These are phyloP conservation scores for Boletus subcaerulescens DNA, from an alignment of 768 basidiomycete species.

Conservation along the genomic window DNA sequence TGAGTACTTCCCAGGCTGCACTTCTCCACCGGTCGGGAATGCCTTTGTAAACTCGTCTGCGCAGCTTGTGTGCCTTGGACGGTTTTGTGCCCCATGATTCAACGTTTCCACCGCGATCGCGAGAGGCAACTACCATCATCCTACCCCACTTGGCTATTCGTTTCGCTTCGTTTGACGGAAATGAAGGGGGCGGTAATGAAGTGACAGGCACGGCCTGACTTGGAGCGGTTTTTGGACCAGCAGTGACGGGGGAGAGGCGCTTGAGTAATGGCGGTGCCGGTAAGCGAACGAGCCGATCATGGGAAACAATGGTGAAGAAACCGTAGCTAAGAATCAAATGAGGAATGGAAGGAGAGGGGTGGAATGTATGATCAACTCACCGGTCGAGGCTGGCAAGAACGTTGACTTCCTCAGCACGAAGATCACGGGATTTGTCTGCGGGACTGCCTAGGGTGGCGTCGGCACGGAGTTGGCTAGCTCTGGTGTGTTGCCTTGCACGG, in stretches of 20 bases:
- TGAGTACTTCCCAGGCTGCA: conserved; percentile 87
- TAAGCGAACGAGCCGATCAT: conserved; percentile 80
- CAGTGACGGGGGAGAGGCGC: conserved; percentile 45
- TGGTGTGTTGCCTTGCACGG: conserved; percentile 60
- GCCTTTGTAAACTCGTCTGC: conserved; percentile 86
- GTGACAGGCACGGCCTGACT: conserved; percentile 45
- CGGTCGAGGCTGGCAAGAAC: conserved; percentile 80
- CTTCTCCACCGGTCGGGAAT: conserved; percentile 94
- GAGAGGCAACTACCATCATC: conserved; percentile 71
- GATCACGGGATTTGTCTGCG: conserved; percentile 60
- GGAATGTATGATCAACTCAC: conserved; percentile 42
- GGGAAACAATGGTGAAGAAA: conserved; percentile 77
- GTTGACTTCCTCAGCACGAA: conserved; percentile 70
- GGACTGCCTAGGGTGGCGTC: conserved; percentile 54
- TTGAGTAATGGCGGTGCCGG: conserved; percentile 60
- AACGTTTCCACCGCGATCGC: conserved; percentile 77
- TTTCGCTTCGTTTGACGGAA: conserved; percentile 57
- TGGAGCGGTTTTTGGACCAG: conserved; percentile 45
- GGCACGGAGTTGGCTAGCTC: conserved; percentile 58
- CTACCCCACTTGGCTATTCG: conserved; percentile 93
- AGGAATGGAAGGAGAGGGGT: conserved; percentile 6
- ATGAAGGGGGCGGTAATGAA: conserved; percentile 46
- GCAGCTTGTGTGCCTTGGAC: conserved; percentile 65
- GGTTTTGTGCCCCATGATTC: conserved; percentile 66
- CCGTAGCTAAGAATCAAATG: conserved; percentile 65